Conservation (phyloP, 2,329 filamentous ascomycete species). For the Lasiodiplodia sp. region DNA sequence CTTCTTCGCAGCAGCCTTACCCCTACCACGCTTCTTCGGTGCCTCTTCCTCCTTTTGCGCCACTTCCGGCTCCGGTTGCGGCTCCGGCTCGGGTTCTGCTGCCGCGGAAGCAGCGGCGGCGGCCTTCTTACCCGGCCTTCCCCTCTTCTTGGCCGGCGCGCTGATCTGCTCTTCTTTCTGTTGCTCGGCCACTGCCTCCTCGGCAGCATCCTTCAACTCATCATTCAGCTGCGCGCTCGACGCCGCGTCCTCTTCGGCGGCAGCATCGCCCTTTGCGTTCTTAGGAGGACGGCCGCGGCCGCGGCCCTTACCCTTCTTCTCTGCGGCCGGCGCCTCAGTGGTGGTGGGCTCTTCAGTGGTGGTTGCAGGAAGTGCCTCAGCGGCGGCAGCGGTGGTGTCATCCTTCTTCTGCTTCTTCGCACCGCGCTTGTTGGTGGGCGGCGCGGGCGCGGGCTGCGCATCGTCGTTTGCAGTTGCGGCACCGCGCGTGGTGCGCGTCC, state of each 20-base stretch:
- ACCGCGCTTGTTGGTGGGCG: constrained; percentile 1
- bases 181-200: neutral
- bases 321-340: no score
- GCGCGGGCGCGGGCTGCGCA: neutral
- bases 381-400: neutral
- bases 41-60: constrained; percentile 4
- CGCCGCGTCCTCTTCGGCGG: neutral
- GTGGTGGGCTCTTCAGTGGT: constrained; percentile 5
- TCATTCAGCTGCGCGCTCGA: constrained; percentile 13
- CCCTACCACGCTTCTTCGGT: constrained; percentile 17
- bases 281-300: constrained; percentile 23
- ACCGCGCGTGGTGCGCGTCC: constrained; percentile 17
- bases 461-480: neutral
- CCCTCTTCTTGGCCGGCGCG: constrained; percentile 16
- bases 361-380: neutral
- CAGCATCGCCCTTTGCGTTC: neutral
- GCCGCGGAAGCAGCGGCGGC: neutral
- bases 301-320: neutral
- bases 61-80: neutral
- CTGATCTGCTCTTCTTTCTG: neutral
- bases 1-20: constrained; percentile 12
- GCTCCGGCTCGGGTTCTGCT: constrained; percentile 9
- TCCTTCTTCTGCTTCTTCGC: constrained; percentile 7
- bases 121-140: constrained; percentile 21
- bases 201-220: constrained; percentile 10